Evolutionary conservation across 257 asterid genomes (phyloP), one percentile per base, ranked within the genome.

Genomic region (Orobanche coerulescens): DNA sequence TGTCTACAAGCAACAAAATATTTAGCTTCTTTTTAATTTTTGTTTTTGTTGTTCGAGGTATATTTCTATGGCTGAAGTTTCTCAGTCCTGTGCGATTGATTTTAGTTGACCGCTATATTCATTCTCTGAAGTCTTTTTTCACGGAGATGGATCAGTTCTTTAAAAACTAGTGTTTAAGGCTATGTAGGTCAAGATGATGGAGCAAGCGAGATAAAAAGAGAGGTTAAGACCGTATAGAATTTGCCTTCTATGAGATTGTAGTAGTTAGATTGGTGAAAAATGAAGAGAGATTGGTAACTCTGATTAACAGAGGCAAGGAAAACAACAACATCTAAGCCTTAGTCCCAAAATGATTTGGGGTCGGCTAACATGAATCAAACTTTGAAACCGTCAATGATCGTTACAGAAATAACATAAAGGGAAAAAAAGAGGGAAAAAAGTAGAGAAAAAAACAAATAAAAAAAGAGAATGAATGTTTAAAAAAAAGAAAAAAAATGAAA

Each of bases 1-100:
- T 55, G 16, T 56, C n/a, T 75, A 73, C 62, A 50, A 55, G 39
- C 43, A 43, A 36, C 25, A 36, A 24, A 37, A 60, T 20, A 51
- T 65, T 51, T 59, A 46, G 55, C 65, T 54, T 33, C 24, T 12
- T 18, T 34, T 28, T 19, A 3, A 9, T 44, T 55, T 57, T 64
- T 25, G 26, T 15, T 50, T 28, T 4, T 23, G 6, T 26, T 36
- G 4, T 57, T 37, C 19, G 34, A 30, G 36, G 12, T 58, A 28
- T 39, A 28, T 68, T 26, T 43, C 40, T 25, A 13, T 14, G 16
- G 14, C 12, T 4, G 4, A 26, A 39, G 9, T 26, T 37, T 46
- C 33, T n/a, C 60, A 31, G 39, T 16, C 13, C 4, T 70, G 20
- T 55, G 60, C 37, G 54, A 25, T 58, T 36, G 48, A 31, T 23